Evolutionary conservation across 345 rosid species (phyloP), one percentile per base, ranked within the genome.

Genomic region (Brassica cretica): DNA sequence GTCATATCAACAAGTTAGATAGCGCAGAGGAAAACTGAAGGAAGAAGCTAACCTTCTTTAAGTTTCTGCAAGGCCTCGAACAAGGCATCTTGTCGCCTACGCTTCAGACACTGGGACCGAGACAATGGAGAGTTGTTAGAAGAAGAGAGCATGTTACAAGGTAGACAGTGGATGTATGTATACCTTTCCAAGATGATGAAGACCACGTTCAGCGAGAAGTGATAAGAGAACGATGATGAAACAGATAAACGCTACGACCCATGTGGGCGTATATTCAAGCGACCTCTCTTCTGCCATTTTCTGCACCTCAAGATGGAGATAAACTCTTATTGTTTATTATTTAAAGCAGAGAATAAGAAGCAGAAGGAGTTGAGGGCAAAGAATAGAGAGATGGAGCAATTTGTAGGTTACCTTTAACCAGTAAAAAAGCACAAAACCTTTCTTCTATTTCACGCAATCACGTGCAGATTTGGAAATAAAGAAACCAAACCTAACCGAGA

Each of bases 211-310:
- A 0, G 90, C 98, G 1, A 83, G 25, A 74, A 90, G 79, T 71
- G 98, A 90, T 15, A 87, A 65, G 35, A 89, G 81, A 76, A 88
- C 89, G 77, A 90, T 88, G 80, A 89, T 58, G 70, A 85, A 89
- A 78, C 92, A 87, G 81, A 94, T 91, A 69, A 73, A 85, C 5
- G 96, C 96, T 6, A 92, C 88, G 68, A 89, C 89, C 98, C 97
- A 92, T 37, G 97, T 88, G 35, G 95, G 94, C 8, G 94, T 89
- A 71, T 78, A 88, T 83, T 86, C 87, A 82, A 90, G 76, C 0
- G 75, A 73, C 51, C 2, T 59, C 6, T 60, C 67, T 76, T 74
- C 84, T 63, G 76, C 88, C 88, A 87, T 68, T 87, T 74, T 64
- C 72, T 55, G 70, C 24, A 53, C 76, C 53, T 46, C 5, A 25